Conservation (phyloP, 1,284 basidiomycete species). For the Schizophyllum amplum region DNA sequence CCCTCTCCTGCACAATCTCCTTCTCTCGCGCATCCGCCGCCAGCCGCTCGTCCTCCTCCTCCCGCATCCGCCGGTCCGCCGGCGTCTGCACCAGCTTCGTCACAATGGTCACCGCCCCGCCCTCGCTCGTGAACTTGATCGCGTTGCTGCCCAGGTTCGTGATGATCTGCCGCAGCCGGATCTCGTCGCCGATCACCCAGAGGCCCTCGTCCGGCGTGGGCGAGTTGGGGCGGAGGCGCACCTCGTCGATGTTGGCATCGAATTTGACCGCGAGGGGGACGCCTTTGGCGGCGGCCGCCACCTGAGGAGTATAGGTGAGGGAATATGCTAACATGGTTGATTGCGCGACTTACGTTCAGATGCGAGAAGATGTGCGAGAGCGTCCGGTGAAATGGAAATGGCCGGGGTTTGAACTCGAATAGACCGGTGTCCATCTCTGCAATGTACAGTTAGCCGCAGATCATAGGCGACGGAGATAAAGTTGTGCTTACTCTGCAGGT, state of each 20-base stretch:
- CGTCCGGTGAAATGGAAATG: constrained; percentile 42
- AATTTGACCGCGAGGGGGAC: constrained; percentile 34
- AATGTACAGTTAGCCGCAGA: not conserved
- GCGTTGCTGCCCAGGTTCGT: constrained; percentile 28
- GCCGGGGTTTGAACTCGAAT: constrained; percentile 30
- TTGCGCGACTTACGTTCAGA: constrained; percentile 19
- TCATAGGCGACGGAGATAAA: not conserved
- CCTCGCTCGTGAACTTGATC: constrained; percentile 39
- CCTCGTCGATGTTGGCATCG: constrained; percentile 37
- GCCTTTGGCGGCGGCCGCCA: constrained; percentile 20
- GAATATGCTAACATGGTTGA: not conserved
- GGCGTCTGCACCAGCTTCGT: not conserved
- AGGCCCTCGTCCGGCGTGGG: constrained; percentile 18
- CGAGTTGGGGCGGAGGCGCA: constrained; percentile 12
- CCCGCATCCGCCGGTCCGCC: not conserved
- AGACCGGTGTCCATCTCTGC: constrained; percentile 28
- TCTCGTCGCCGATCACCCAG: constrained; percentile 33
- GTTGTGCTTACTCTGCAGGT: constrained; percentile 21
- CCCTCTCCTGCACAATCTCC: not conserved
- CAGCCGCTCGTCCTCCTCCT: not conserved
- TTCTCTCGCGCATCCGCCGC: not conserved
- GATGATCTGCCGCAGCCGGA: constrained; percentile 37
- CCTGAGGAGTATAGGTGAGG: not conserved
- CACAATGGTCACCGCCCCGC: constrained; percentile 15
- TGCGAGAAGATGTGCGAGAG: constrained; percentile 39